Percentiles rank a stretch among this genome's conserved stretches.
Evolutionary conservation across 768 basidiomycete species (phyloP).

Genomic region (Phylloporus sp.): DNA sequence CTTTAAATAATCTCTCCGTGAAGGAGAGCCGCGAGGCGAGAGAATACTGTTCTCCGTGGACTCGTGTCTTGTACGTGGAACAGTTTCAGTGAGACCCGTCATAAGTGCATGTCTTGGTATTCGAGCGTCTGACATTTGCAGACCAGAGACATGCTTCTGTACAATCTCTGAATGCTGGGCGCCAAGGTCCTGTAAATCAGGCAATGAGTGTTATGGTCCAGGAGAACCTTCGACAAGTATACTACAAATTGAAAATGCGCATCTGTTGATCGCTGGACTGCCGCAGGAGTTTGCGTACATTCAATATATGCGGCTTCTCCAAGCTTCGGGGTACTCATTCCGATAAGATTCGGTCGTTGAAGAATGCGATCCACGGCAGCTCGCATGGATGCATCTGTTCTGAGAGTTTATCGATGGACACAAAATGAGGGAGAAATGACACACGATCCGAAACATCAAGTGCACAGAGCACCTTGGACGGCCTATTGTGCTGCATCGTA

Average conservation of each 20-base stretch:
- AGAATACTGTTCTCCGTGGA: not conserved
- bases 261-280: not conserved
- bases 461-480: constrained; percentile 22
- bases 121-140: not conserved
- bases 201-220: not conserved
- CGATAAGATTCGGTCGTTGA: constrained; percentile 20
- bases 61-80: not conserved
- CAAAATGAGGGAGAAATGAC: constrained; percentile 7
- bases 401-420: constrained; percentile 2
- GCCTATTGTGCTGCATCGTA: constrained; percentile 4
- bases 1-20: not conserved
- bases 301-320: not conserved
- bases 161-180: not conserved
- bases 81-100: not conserved
- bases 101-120: not conserved
- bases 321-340: constrained; percentile 6
- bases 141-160: not conserved
- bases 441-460: constrained; percentile 27
- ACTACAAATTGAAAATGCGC: constrained; percentile 6
- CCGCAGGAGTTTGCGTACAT: not conserved
- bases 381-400: constrained; percentile 25
- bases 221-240: constrained; percentile 1
- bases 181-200: constrained; percentile 5
- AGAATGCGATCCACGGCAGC: constrained; percentile 30
- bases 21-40: not conserved